Conservation (phyloP, 305 asterid species). For the Solanum hybrid region DNA sequence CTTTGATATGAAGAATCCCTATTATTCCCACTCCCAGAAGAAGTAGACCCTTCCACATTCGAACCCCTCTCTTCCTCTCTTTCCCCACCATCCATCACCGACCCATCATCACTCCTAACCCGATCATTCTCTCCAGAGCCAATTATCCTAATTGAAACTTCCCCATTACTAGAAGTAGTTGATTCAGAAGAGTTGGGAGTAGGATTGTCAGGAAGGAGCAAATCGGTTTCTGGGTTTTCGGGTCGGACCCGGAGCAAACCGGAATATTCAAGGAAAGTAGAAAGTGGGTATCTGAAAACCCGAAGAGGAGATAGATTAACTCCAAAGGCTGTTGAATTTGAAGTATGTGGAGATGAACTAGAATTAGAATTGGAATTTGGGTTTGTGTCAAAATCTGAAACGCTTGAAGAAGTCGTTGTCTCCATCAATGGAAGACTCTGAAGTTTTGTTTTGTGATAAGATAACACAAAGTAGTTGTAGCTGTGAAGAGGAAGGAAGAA, state of each 20-base stretch:
- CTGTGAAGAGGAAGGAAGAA: not conserved
- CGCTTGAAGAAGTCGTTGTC: not conserved
- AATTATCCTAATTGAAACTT: constrained; percentile 64
- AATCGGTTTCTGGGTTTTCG: constrained; percentile 26
- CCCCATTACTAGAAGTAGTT: constrained; percentile 19
- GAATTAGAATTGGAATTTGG: not conserved
- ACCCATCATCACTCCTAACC: constrained; percentile 20
- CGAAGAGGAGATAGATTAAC: constrained; percentile 29
- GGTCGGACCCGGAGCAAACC: constrained; percentile 52
- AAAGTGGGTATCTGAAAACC: constrained; percentile 53
- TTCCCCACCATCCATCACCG: constrained; percentile 1
- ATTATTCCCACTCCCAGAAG: constrained; percentile 18
- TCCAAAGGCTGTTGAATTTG: not conserved
- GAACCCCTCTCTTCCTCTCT: constrained; percentile 8
- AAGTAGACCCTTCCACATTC: not conserved
- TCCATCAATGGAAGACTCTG: not conserved
- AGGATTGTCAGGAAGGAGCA: constrained; percentile 4
- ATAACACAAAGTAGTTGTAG: not conserved
- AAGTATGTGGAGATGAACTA: constrained; percentile 8
- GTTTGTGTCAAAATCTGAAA: not conserved
- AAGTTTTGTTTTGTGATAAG: not conserved
- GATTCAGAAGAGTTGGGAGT: constrained; percentile 12
- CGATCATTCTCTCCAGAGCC: constrained; percentile 39
- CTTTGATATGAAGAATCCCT: constrained; percentile 34
- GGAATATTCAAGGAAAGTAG: constrained; percentile 60